Evolutionary conservation across 257 asterid species (phyloP), one percentile per base, ranked within the genome.

Genomic region (Sherardia arvensis): DNA sequence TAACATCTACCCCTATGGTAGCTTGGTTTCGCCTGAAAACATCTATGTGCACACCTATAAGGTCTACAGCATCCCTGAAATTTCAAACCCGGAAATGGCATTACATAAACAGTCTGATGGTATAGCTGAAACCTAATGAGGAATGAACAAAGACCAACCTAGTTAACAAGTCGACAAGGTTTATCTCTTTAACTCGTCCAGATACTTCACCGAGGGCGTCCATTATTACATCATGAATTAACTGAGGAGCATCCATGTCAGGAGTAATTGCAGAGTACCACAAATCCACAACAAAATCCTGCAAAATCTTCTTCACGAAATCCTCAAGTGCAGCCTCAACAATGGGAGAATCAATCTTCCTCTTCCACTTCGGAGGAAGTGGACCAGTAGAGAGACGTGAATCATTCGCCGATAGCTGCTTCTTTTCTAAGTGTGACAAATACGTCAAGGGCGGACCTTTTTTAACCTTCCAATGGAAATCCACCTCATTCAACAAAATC

Each of bases 261-360:
- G 99, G 95, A 9, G 99, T 93, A 59, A 93, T 87, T 3, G 78
- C 90, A 27, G 94, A 87, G 76, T 87, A 93, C 99, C 99, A 93
- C 77, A 93, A 75, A 73, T 90, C 95, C 56, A 76, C 56, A 56
- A 90, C 95, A 75, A 93, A 93, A 78, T 93, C 99, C 62, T 82
- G 87, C 89, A 93, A 65, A 73, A 93, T 68, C 78, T 86, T 93
- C 78, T 69, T 66, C 66, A 90, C 73, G 38, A 93, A 84, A 68
- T 84, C 94, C 80, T 87, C 87, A 64, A 87, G 71, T 58, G 96
- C 97, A 33, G 95, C 86, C 85, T 90, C 93, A 11, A 93, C 90
- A 29, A 81, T 36, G 30, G 95, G 97, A 29, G 99, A 86, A 73
- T 81, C 89, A 11, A 93, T 75, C 78, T 90, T 90, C 60, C 95